Evolutionary conservation across 1,284 basidiomycete species (phyloP), one percentile per base, ranked within the genome.

Genomic region (Ceratobasidium sp.): DNA sequence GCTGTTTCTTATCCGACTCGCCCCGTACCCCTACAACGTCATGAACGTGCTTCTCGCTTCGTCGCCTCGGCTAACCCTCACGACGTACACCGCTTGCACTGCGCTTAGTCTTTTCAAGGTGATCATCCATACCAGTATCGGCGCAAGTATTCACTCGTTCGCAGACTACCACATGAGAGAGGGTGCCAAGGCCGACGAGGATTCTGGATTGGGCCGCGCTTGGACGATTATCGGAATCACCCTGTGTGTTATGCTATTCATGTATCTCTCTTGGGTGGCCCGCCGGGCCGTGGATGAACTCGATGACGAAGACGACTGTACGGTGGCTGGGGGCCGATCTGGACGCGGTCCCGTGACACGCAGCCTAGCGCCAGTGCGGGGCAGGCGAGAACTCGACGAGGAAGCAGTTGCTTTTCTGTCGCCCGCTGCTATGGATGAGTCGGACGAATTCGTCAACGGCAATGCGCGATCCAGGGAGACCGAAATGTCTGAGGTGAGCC

Each of bases 31-130:
- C 14, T 81, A 80, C 83, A 95, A 95, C 80, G 89, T 95, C 78
- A 92, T 95, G 89, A 95, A 95, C 82, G 92, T 91, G 77, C 86
- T 95, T 52, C 86, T 95, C 41, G 93, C 93, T 1, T 91, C 92
- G n/a, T 89, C 92, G 14, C 89, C 90, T n/a, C 88, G 89, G n/a
- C 86, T 95, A 76, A 90, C 88, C 10, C 83, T 94, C 76, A 85
- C 85, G 75, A 94, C 92, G 10, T 95, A 94, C 81, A 86, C 88
- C 32, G 78, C 86, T 58, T 94, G 92, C 82, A 95, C 93, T 8
- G 92, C 89, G 4, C 84, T 94, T 36, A 92, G 91, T 43, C 85
- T 95, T 69, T 88, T 92, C 85, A 95, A 95, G 81, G 87, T 95
- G 76, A 88, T 94, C 80, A 86, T 95, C 69, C 93, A 95, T 82